Evolutionary conservation across 2,329 filamentous ascomycete genomes (phyloP), one percentile per base, ranked within the genome.

Genomic region (Fonsecaea multimorphosa): DNA sequence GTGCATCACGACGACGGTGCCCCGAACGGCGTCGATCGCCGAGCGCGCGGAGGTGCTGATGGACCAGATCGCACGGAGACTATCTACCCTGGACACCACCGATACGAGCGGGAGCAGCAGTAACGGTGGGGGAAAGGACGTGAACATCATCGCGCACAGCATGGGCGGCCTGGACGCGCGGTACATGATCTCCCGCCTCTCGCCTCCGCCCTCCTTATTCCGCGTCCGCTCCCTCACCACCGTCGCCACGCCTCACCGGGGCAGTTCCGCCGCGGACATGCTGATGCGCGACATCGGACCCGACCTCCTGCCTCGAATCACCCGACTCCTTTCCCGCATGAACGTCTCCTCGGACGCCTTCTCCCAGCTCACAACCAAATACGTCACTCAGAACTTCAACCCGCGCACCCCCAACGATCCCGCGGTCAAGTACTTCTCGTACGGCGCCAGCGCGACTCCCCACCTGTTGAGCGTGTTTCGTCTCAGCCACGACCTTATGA

Each of bases 161-260:
- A 83, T 83, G 81, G 81, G 87, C 61, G 87, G 87, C 8, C 82
- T 89, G 58, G 87, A 89, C 73, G 82, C 87, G 34, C 81, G 87
- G 64, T 87, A 87, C 71, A 87, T 89, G 85, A 86, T 89, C 70
- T 87, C 84, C 65, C 81, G 78, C 49, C 76, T 89, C 24, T 64
- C 64, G 32, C 67, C 67, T 3, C 80, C 82, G 57, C 86, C 85
- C 9, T 78, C 79, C 2, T 86, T 88, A 58, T 91, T 97, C 70
- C 92, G 91, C 74, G 91, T 97, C 65, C 83, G 93, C 40, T 88
- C 86, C 0, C 75, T 89, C 70, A 89, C 87, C 0, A 89, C 87
- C 0, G 83, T 89, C 64, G 86, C 86, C 2, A 85, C 84, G 14
- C 87, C 87, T 0, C 87, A 89, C 76, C 77, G 83, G 76, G 79